Evolutionary conservation across 495 filamentous ascomycete species (phyloP), one percentile per base, ranked within the genome.

Genomic region (Penicillium ochrochloron): DNA sequence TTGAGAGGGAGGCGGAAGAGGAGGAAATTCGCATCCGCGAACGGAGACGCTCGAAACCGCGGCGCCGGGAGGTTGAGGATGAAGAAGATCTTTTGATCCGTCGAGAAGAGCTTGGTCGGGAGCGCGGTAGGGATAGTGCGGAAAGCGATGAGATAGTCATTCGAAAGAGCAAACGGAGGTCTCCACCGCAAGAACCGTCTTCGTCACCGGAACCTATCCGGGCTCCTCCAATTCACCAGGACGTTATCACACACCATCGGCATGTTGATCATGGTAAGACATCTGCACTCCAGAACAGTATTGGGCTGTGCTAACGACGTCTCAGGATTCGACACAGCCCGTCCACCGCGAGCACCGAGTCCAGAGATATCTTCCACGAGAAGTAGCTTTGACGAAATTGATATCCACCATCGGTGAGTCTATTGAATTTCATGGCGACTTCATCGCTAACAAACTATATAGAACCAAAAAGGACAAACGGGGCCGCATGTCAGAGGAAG

Each of bases 211-310:
- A 82, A 44, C 85, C 87, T 4, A 88, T 92, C 70, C 82, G 85
- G 65, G 87, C 85, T 21, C 89, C 90, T 5, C 84, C 86, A 5
- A 90, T 94, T 66, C 88, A 90, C 70, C 86, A 92, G 63, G 90
- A 96, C 70, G 84, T 95, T 50, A 91, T 93, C 62, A 92, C 91
- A 2, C 92, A 93, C 74, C 93, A 95, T 70, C 84, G 89, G 25
- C 89, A 94, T 68, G 91, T 96, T 70, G 91, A 97, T 73, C 92
- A 97, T 78, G 93, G 92, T 77, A 65, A 41, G 67, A n/a, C 3
- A 9, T 7, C 12, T 7, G 42, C 12, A 9, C 11, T 35, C 17
- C 14, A 53, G 34, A 15, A n/a, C n/a, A n/a, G n/a, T 17, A n/a
- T 14, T 25, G 48, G 5, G 25, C 25, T 5, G 34, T 37, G 51